Evolutionary conservation across 208 protist species (phyloP), one percentile per base, ranked within the genome.

Genomic region (Acanthamoeba royreba): DNA sequence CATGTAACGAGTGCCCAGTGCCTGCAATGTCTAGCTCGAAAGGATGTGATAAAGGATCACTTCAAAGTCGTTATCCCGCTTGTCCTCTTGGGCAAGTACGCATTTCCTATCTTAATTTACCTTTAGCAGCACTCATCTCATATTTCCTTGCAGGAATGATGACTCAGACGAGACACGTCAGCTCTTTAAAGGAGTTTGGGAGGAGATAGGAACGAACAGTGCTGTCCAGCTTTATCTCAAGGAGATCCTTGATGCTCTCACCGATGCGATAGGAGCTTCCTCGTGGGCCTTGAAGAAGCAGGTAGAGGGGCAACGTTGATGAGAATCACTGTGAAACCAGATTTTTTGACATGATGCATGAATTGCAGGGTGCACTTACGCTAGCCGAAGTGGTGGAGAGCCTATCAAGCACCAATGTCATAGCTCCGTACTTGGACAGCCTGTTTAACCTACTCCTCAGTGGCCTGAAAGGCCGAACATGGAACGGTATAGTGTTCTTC

Each of bases 381-480:
- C 38, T 92, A 61, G 47, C 40, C 40, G 87, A 92, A 9, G 87
- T 92, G 25, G 53, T 79, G 2, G 87, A 92, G 46, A 79, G 87
- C 31, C 43, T 52, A 33, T 28, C 83, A 5, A 90, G 46, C 43
- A 61, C 33, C 38, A 92, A 85, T 17, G 87, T 66, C 35, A 87
- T 96, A 22, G 43, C 55, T 28, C 46, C 35, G 13, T 93, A 95
- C 55, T 63, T 96, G 42, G 93, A 72, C n/a, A 55, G 61, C n/a
- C 28, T 96, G 13, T 35, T 96, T 5, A 19, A 11, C 5, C 72
- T 96, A 28, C 13, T 96, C 0, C 63, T 92, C 11, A 49, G 53
- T 43, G 95, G 92, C 45, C 28, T 96, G 40, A 79, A 77, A 45
- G 95, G 95, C 46, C 86, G 94, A n/a, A 94, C 94, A 0, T 96